Evolutionary conservation across 2,329 filamentous ascomycete genomes (phyloP).

Genomic region (Amesomyces nigricolor): DNA sequence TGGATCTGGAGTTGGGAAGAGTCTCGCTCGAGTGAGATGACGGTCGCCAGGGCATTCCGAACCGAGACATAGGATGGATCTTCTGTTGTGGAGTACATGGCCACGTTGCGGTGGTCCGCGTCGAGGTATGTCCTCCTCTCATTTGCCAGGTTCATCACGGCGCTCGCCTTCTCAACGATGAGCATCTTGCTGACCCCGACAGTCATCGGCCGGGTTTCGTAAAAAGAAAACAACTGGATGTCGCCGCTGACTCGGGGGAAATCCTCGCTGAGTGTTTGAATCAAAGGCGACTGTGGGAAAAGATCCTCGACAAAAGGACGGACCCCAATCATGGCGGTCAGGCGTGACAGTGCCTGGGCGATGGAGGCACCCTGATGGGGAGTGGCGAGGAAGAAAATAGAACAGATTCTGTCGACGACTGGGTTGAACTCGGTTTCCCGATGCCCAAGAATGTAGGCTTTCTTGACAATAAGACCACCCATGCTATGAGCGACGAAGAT

Average conservation of each 20-base stretch:
- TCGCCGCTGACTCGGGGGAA: constrained; percentile 28
- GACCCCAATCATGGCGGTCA: constrained; percentile 23
- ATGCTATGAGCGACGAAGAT: constrained; percentile 37
- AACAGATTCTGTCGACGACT: constrained; percentile 24
- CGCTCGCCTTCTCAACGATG: constrained; percentile 31
- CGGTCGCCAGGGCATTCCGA: constrained; percentile 26
- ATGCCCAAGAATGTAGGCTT: constrained; percentile 31
- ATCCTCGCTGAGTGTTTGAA: constrained; percentile 32
- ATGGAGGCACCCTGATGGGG: constrained; percentile 32
- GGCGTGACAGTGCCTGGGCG: constrained; percentile 26
- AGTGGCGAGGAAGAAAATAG: constrained; percentile 36
- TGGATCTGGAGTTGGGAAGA: constrained; percentile 4
- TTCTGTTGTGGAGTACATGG: constrained; percentile 23
- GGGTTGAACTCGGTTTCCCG: constrained; percentile 22
- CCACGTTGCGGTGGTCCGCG: constrained; percentile 30
- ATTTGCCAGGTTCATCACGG: constrained; percentile 29
- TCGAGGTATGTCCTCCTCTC: constrained; percentile 28
- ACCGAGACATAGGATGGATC: constrained; percentile 28
- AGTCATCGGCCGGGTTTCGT: constrained; percentile 29
- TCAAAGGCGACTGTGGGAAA: constrained; percentile 24
- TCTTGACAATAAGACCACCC: constrained; percentile 36
- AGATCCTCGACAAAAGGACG: constrained; percentile 32
- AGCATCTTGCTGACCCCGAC: constrained; percentile 23
- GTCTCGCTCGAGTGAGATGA: not conserved
- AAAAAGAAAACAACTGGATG: constrained; percentile 32